A percentile compares a stretch with the other conserved stretches of the same genome.
phyloP scores from a whole-genome alignment of 169 alveolate genomes.

The Babesia bigemina region DNA sequence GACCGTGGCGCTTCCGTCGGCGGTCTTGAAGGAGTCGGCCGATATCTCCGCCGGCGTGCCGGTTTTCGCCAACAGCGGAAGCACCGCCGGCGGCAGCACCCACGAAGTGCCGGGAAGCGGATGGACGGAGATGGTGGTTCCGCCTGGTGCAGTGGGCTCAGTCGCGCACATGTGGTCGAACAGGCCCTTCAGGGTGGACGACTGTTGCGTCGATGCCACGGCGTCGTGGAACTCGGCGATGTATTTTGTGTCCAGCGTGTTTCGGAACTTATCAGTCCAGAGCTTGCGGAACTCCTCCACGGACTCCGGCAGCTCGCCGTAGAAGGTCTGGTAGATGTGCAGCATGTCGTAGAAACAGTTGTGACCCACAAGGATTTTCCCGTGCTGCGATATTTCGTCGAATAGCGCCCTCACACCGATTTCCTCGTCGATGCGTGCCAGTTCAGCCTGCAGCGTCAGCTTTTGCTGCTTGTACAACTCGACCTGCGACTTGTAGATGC shows the following conservation, averaged over 20 bases:
- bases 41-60: neutral
- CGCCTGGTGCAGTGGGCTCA: neutral
- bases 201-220: slow-evolving; percentile 72
- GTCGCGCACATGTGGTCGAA: slow-evolving; percentile 58
- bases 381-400: slow-evolving; percentile 73
- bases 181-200: slow-evolving; percentile 82
- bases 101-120: slow-evolving; percentile 46
- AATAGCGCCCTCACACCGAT: slow-evolving; percentile 83
- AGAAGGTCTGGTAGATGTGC: slow-evolving; percentile 84
- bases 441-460: slow-evolving; percentile 57
- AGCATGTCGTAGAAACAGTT: slow-evolving; percentile 86
- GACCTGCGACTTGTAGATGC: slow-evolving; percentile 76
- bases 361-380: slow-evolving; percentile 83
- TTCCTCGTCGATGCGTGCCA: slow-evolving; percentile 69
- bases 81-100: slow-evolving; percentile 23
- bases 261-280: slow-evolving; percentile 79
- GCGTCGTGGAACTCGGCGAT: slow-evolving; percentile 80
- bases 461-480: slow-evolving; percentile 77
- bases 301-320: slow-evolving; percentile 80
- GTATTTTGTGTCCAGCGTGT: slow-evolving; percentile 82
- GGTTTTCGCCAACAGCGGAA: slow-evolving; percentile 2
- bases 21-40: neutral
- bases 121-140: slow-evolving; percentile 6
- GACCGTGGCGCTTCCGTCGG: neutral
- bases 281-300: slow-evolving; percentile 77